Conservation (phyloP, 1,139 yeast species). For the Sugiyamaella grinbergsii region DNA sequence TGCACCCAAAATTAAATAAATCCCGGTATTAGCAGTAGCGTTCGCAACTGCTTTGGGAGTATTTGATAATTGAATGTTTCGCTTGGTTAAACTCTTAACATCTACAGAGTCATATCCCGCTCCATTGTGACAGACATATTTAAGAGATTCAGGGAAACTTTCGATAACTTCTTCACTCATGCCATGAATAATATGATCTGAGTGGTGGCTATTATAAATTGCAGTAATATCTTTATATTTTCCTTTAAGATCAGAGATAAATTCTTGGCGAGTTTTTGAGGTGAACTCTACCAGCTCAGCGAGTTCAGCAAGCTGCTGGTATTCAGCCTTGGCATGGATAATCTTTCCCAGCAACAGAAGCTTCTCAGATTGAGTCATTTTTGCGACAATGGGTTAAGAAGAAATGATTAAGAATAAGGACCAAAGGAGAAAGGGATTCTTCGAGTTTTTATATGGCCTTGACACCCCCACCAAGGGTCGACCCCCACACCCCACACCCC, state of each 20-base stretch:
- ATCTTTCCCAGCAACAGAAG: conserved; percentile 35
- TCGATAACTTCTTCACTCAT: conserved; percentile 72
- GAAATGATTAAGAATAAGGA: neutral
- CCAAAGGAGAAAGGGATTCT: neutral
- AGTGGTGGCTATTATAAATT: conserved; percentile 30
- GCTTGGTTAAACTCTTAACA: conserved; percentile 50
- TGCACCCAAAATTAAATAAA: conserved; percentile 59
- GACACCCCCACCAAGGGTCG: conserved; percentile 1
- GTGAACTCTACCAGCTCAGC: conserved; percentile 32
- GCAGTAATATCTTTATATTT: conserved; percentile 40
- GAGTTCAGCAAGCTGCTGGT: conserved; percentile 32
- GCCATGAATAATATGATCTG: conserved; percentile 49
- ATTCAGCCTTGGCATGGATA: conserved; percentile 31
- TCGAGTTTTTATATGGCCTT: neutral
- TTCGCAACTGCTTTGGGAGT: conserved; percentile 70
- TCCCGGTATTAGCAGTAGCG: conserved; percentile 76
- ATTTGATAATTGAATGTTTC: conserved; percentile 63
- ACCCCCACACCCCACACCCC: conserved; percentile 1
- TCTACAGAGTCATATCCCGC: conserved; percentile 85
- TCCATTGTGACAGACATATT: conserved; percentile 75
- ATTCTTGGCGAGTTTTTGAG: conserved; percentile 36
- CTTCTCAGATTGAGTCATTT: conserved; percentile 13
- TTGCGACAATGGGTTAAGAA: no score
- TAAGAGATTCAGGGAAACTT: conserved; percentile 61
- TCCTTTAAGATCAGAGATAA: conserved; percentile 39